phyloP scores from a whole-genome alignment of 1,284 basidiomycete genomes.

The Melampsora americana region DNA sequence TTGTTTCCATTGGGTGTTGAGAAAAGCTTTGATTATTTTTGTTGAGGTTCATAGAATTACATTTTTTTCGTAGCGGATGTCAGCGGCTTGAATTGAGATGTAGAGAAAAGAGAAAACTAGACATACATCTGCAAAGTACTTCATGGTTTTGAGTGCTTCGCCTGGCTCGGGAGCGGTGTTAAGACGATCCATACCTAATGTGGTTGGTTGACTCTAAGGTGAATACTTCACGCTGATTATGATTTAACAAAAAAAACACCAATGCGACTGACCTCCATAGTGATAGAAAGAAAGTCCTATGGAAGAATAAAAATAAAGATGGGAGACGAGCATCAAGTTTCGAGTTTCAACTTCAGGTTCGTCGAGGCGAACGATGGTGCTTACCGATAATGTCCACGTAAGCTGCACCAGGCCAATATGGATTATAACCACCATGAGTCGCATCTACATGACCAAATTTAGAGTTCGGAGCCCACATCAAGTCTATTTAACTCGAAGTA shows the following conservation, averaged over 20 bases:
- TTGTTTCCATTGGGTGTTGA: not conserved
- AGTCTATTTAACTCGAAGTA: conserved; percentile 32
- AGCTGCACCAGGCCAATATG: conserved; percentile 40
- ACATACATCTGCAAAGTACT: conserved; percentile 31
- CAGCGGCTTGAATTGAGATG: not conserved
- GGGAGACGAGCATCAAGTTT: not conserved
- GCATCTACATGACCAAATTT: conserved; percentile 15
- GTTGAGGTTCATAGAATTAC: not conserved
- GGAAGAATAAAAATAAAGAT: not conserved
- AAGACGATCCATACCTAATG: conserved; percentile 12
- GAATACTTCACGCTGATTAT: not conserved
- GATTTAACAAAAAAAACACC: not conserved
- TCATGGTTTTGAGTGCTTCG: conserved; percentile 30
- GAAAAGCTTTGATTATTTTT: conserved; percentile 8
- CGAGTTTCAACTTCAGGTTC: not conserved
- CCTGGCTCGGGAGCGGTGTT: conserved; percentile 21
- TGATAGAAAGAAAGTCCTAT: conserved; percentile 41
- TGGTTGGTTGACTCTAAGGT: not conserved
- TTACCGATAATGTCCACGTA: conserved; percentile 36
- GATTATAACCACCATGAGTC: conserved; percentile 24
- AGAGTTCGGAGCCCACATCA: conserved; percentile 41
- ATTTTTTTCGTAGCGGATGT: conserved; percentile 18
- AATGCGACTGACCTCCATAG: conserved; percentile 21
- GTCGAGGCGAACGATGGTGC: not conserved
- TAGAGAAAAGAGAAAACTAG: not conserved